Evolutionary conservation across 306 rosid genomes (phyloP), one percentile per base, ranked within the genome.

Genomic region (Dalbergia cochinchinensis): DNA sequence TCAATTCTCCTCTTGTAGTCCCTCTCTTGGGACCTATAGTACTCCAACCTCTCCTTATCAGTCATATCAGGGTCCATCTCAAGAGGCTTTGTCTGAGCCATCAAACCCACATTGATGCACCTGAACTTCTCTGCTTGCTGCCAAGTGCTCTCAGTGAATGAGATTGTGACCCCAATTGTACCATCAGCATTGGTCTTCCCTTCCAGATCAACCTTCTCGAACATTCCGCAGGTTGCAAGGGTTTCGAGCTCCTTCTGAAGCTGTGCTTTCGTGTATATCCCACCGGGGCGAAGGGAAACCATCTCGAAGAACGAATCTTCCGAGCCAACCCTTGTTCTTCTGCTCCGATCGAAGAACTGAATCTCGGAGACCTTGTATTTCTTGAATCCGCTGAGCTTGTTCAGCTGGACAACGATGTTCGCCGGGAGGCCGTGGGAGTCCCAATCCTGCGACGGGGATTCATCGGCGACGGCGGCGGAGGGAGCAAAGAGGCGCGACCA

Each of bases 41-140:
- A 88, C 81, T 89, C 94, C n/a, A 90, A 8, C 81, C 87, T 93
- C 92, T 95, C 99, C 84, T 93, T 95, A 3, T 95, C 99, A 7
- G 99, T 90, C 98, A 95, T 91, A 39, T 95, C 99, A 5, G 89
- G 12, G 73, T 95, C 99, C 98, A 93, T 90, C 48, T 95, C 98
- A 12, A 89, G 60, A 0, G 94, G 93, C 85, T 95, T 95, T 0
- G 99, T 79, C 84, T 93, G 97, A 7, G 74, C 76, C 97, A 95
- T 88, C 69, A 91, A 20, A 44, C 98, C 98, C 1, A 95, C 99
- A 18, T 93, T 95, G 81, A 95, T 91, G 84, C 99, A 95, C 10
- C 98, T 91, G 65, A 95, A 95, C 62, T n/a, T 65, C 6, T 95
- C 94, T 0, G 99, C 98, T 0, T 89, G 79, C 62, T 95, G 89